Evolutionary conservation across 1,139 yeast species (phyloP).

Genomic region (Nakaseomyces kungkrabaensis): DNA sequence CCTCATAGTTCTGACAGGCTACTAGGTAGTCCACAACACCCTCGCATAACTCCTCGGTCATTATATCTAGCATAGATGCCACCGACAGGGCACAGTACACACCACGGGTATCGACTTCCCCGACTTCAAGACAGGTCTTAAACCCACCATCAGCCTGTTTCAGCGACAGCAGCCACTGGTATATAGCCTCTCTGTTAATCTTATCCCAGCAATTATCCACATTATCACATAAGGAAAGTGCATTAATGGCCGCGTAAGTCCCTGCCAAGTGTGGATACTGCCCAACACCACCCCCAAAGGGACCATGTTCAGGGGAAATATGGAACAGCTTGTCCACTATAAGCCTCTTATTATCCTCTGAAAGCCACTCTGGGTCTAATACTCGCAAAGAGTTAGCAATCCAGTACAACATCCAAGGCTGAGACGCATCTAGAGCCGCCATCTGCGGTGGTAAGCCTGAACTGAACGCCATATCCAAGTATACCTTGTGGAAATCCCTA

Average conservation of each 20-base stretch:
- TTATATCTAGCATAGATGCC: constrained; percentile 54
- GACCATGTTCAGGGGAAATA: constrained; percentile 36
- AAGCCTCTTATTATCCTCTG: constrained; percentile 17
- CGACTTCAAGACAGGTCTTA: constrained; percentile 32
- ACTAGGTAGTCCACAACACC: constrained; percentile 53
- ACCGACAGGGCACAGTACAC: constrained; percentile 78
- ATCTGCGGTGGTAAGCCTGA: constrained; percentile 34
- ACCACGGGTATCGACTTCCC: constrained; percentile 83
- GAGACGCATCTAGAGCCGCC: constrained; percentile 65
- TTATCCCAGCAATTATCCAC: constrained; percentile 33
- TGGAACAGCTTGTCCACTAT: constrained; percentile 18
- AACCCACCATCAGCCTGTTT: constrained; percentile 60
- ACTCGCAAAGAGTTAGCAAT: constrained; percentile 45
- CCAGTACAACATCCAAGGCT: constrained; percentile 91
- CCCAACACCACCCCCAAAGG: constrained; percentile 68
- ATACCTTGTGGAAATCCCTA: constrained; percentile 33
- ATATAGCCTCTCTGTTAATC: constrained; percentile 41
- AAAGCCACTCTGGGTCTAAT: constrained; percentile 29
- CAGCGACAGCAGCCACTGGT: constrained; percentile 54
- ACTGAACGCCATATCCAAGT: constrained; percentile 33
- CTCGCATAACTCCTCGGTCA: constrained; percentile 50
- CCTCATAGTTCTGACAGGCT: constrained; percentile 82
- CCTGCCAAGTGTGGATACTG: constrained; percentile 83
- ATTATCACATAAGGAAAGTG: constrained; percentile 49
- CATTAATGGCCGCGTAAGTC: constrained; percentile 65